These are phyloP conservation scores for Ceratobasidium papillatum DNA, from an alignment of 1,284 basidiomycete genomes.

Conservation along the genomic window DNA sequence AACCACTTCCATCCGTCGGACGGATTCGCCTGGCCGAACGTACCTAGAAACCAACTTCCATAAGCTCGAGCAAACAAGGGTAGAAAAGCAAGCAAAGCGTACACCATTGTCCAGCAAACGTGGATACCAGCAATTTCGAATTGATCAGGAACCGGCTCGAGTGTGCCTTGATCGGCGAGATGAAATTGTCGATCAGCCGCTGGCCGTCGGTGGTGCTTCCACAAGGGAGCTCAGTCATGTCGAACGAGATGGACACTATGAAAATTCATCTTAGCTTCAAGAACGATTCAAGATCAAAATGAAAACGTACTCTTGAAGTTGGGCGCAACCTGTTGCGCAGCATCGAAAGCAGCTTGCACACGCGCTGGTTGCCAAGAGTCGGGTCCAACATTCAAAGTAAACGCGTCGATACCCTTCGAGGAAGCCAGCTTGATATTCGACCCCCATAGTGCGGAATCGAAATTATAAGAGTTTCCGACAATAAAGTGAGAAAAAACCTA, in stretches of 20 bases:
- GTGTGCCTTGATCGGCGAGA: conserved; percentile 48
- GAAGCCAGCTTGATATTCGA: conserved; percentile 53
- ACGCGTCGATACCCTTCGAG: conserved; percentile 55
- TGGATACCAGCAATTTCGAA: conserved; percentile 53
- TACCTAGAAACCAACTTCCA: not conserved
- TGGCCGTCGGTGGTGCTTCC: conserved; percentile 48
- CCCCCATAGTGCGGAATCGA: conserved; percentile 51
- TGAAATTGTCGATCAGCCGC: conserved; percentile 49
- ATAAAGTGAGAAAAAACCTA: conserved; percentile 54
- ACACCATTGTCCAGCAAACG: conserved; percentile 56
- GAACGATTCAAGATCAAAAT: conserved; percentile 50
- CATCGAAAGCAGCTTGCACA: conserved; percentile 51
- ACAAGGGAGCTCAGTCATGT: conserved; percentile 46
- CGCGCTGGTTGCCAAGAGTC: conserved; percentile 52
- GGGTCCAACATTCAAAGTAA: conserved; percentile 55
- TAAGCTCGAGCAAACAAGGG: not conserved
- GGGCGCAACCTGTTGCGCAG: conserved; percentile 48
- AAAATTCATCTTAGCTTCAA: too few relatives aligned
- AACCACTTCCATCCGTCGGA: conserved; percentile 31
- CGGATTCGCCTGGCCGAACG: conserved; percentile 22
- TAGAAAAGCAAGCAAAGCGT: conserved; percentile 47
- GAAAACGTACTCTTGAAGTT: conserved; percentile 52
- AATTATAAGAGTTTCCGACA: conserved; percentile 55
- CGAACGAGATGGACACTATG: conserved; percentile 31
- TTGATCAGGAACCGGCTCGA: conserved; percentile 52